Evolutionary conservation across 495 filamentous ascomycete species (phyloP).

Genomic region (Pyronema omphalodes): DNA sequence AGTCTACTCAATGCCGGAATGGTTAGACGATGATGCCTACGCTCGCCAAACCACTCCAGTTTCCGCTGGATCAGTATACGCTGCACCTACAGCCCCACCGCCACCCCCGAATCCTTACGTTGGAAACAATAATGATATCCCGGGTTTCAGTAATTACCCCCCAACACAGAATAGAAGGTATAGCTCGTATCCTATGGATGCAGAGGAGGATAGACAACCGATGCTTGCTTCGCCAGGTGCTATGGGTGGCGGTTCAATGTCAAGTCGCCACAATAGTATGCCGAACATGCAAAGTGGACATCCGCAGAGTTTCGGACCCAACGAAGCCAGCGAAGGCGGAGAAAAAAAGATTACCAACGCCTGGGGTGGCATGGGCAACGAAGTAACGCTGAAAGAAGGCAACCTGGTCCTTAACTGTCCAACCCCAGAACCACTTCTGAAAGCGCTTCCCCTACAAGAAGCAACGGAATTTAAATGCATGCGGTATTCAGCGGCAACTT

Average conservation of each 20-base stretch:
- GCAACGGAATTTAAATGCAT: constrained; percentile 94
- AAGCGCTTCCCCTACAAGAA: constrained; percentile 52
- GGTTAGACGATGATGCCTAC: constrained; percentile 2
- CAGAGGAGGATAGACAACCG: constrained; percentile 40
- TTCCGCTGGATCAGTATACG: neutral
- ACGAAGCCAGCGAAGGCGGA: neutral
- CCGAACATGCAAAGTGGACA: constrained; percentile 36
- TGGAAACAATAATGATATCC: neutral
- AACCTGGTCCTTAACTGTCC: constrained; percentile 94
- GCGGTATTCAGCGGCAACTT: constrained; percentile 82
- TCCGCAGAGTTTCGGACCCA: constrained; percentile 29
- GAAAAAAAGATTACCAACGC: neutral
- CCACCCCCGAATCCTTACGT: neutral
- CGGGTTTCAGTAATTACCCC: neutral
- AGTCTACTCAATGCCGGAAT: constrained; percentile 13
- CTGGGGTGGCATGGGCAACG: constrained; percentile 40
- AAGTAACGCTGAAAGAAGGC: constrained; percentile 83
- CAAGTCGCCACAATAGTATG: constrained; percentile 24
- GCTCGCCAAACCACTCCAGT: neutral
- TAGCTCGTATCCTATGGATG: constrained; percentile 29
- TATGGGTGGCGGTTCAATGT: no score
- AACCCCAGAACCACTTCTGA: constrained; percentile 66
- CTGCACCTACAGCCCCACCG: neutral
- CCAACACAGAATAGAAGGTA: neutral
- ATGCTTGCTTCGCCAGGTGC: constrained; percentile 29